Conservation (phyloP, 2,329 filamentous ascomycete genomes). For the Stylonectria norvegica region DNA sequence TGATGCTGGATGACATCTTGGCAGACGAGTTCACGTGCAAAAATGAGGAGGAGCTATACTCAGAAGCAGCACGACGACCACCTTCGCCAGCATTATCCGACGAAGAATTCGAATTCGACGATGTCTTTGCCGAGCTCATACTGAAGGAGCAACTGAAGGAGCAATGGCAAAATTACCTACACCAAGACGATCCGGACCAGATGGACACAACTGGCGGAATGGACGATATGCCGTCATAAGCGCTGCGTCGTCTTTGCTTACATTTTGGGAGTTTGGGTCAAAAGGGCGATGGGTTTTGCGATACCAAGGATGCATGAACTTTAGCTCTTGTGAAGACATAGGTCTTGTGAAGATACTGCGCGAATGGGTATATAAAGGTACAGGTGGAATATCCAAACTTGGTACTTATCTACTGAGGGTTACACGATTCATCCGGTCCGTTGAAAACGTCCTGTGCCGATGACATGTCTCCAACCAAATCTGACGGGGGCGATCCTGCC, state of each 20-base stretch:
- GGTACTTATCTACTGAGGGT: conserved; percentile 54
- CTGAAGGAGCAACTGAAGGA: conserved; percentile 33
- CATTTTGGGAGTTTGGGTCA: conserved; percentile 18
- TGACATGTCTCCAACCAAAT: conserved; percentile 86
- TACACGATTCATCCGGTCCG: conserved; percentile 59
- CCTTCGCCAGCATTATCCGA: conserved; percentile 38
- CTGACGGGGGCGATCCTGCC: conserved; percentile 82
- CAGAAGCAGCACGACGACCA: conserved; percentile 23
- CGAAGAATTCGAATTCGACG: conserved; percentile 60
- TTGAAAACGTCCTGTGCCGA: conserved; percentile 71
- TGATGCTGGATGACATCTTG: conserved; percentile 47
- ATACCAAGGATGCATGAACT: conserved; percentile 14
- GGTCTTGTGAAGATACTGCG: conserved; percentile 22
- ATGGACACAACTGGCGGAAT: conserved; percentile 46
- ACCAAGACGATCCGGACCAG: conserved; percentile 32
- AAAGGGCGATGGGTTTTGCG: conserved; percentile 19
- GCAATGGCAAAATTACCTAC: conserved; percentile 12
- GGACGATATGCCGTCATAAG: conserved; percentile 15
- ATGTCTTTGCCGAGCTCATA: conserved; percentile 50
- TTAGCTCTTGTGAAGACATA: neutral
- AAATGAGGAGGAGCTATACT: conserved; percentile 38
- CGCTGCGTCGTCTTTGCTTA: conserved; percentile 3
- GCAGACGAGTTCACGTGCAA: conserved; percentile 57
- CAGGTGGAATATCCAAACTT: conserved; percentile 19
- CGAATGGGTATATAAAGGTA: conserved; percentile 27